These are phyloP conservation scores for Lablab purpureus DNA, from an alignment of 306 rosid genomes.

Conservation along the genomic window DNA sequence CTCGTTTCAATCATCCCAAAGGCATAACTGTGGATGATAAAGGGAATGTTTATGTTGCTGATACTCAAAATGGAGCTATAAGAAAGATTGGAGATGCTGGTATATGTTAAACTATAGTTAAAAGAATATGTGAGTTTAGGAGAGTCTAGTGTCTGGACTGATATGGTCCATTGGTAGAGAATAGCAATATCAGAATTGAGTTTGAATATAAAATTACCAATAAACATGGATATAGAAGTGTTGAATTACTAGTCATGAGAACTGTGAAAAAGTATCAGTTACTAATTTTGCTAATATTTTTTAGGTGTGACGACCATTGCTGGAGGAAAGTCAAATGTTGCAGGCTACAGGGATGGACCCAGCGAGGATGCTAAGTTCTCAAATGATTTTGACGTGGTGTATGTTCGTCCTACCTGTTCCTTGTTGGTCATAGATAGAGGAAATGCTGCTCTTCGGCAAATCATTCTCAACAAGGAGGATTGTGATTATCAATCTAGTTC, in stretches of 20 bases:
- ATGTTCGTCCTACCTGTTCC: slow-evolving; percentile 81
- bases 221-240: slow-evolving; percentile 6
- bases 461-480: slow-evolving; percentile 82
- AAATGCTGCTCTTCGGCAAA: slow-evolving; percentile 94
- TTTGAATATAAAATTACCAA: slow-evolving; percentile 6
- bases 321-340: slow-evolving; percentile 91
- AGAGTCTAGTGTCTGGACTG: slow-evolving; percentile 37
- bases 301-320: slow-evolving; percentile 97
- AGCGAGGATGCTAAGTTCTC: slow-evolving; percentile 98
- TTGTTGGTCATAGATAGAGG: slow-evolving; percentile 96
- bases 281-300: slow-evolving; percentile 37
- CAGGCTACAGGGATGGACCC: slow-evolving; percentile 96
- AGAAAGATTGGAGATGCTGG: slow-evolving; percentile 96
- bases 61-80: slow-evolving; percentile 86
- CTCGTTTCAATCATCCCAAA: slow-evolving; percentile 93
- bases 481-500: slow-evolving; percentile 82
- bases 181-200: slow-evolving; percentile 11
- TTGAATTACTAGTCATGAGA: not conserved
- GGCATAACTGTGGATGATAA: slow-evolving; percentile 91
- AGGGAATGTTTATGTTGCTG: slow-evolving; percentile 97
- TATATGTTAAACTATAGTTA: slow-evolving; percentile 49
- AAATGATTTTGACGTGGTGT: slow-evolving; percentile 89
- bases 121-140: slow-evolving; percentile 9
- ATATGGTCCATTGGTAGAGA: slow-evolving; percentile 13
- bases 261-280: slow-evolving; percentile 16